Evolutionary conservation across 345 rosid genomes (phyloP).

Genomic region (Theobroma cacao): DNA sequence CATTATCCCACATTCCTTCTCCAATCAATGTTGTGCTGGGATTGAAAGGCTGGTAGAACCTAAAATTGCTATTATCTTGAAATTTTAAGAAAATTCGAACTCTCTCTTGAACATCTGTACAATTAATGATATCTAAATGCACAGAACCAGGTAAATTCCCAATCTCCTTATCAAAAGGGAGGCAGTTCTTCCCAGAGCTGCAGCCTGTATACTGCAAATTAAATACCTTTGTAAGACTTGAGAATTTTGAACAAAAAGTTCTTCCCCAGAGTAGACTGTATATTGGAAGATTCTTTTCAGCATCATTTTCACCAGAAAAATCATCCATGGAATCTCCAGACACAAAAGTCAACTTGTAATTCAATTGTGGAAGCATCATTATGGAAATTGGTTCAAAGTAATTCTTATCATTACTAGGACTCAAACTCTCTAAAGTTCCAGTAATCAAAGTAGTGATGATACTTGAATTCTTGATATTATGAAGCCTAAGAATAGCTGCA

Average conservation of each 20-base stretch:
- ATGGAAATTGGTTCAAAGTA: slow-evolving; percentile 39
- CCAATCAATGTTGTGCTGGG: slow-evolving; percentile 30
- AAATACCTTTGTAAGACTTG: slow-evolving; percentile 4
- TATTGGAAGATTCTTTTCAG: slow-evolving; percentile 3
- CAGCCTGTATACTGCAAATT: slow-evolving; percentile 22
- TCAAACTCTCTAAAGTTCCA: slow-evolving; percentile 41
- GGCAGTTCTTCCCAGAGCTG: slow-evolving; percentile 15
- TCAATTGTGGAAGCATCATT: slow-evolving; percentile 30
- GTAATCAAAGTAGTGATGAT: slow-evolving; percentile 34
- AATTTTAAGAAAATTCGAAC: slow-evolving; percentile 2
- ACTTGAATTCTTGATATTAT: slow-evolving; percentile 22
- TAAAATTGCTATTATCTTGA: background rate
- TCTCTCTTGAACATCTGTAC: slow-evolving; percentile 19
- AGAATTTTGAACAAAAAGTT: slow-evolving; percentile 21
- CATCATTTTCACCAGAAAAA: slow-evolving; percentile 13
- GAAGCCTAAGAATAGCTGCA: slow-evolving; percentile 35
- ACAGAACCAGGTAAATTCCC: slow-evolving; percentile 25
- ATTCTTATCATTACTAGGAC: slow-evolving; percentile 10
- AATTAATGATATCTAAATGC: slow-evolving; percentile 21
- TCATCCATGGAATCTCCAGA: slow-evolving; percentile 10
- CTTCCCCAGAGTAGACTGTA: background rate
- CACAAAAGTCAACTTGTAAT: slow-evolving; percentile 15
- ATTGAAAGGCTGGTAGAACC: slow-evolving; percentile 8
- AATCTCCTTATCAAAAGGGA: slow-evolving; percentile 1
- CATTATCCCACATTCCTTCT: slow-evolving; percentile 50